A percentile compares a stretch with the other conserved stretches of the same genome.
phyloP scores from a whole-genome alignment of 1,139 yeast genomes.

The Saccharomyces hybrid region DNA sequence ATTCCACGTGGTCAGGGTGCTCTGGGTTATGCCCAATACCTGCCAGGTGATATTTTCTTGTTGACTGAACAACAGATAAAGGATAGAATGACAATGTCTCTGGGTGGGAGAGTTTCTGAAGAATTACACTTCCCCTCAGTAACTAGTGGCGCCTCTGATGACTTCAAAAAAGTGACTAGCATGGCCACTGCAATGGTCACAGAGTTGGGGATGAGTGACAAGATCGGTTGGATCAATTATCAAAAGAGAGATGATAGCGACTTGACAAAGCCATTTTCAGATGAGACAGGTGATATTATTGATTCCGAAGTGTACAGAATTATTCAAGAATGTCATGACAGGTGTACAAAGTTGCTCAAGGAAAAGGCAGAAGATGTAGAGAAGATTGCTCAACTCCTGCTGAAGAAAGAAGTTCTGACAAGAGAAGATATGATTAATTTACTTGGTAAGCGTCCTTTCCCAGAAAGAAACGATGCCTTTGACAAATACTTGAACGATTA shows the following conservation, averaged over 20 bases:
- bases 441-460: conserved; percentile 69
- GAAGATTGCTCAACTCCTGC: conserved; percentile 60
- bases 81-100: conserved; percentile 73
- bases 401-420: conserved; percentile 63
- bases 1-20: conserved; percentile 84
- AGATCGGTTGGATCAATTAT: conserved; percentile 54
- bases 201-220: conserved; percentile 66
- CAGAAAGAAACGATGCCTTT: conserved; percentile 72
- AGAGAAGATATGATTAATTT: conserved; percentile 74
- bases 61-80: conserved; percentile 57
- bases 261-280: conserved; percentile 64
- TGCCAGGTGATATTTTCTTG: conserved; percentile 69
- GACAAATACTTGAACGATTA: conserved; percentile 57
- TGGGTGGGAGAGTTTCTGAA: conserved; percentile 76
- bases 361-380: conserved; percentile 59
- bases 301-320: conserved; percentile 61
- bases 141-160: conserved; percentile 77
- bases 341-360: conserved; percentile 47
- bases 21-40: conserved; percentile 73
- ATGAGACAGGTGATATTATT: conserved; percentile 56
- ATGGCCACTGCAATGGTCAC: conserved; percentile 77
- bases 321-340: conserved; percentile 45
- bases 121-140: conserved; percentile 71
- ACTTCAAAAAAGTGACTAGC: conserved; percentile 68
- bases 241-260: conserved; percentile 46